Evolutionary conservation across 805 yeast species (phyloP), one percentile per base, ranked within the genome.

Genomic region (Ogataea ganodermae): DNA sequence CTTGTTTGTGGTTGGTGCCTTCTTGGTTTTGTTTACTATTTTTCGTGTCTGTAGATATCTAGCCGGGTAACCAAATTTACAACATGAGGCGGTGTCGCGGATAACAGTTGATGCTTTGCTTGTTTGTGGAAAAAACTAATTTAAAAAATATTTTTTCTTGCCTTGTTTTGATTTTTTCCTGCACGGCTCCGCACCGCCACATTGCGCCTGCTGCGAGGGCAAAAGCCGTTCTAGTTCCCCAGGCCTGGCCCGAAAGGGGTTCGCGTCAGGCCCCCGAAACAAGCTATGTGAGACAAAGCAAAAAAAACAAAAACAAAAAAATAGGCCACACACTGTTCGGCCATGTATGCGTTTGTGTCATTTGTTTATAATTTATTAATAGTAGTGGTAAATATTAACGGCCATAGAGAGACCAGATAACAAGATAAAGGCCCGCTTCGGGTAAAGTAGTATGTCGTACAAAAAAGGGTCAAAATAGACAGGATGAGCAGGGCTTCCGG

Each of bases 11-110:
- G 14, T 22, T 36, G 27, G 35, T 38, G 42, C 42, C 42, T 38
- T 35, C 20, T 14, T n/a, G 13, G n/a, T 37, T 28, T 40, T 40
- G 43, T 40, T 40, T 40, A 28, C 35, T 21, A 30, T 21, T 36
- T 40, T 30, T 40, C 43, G 35, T 30, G 43, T 27, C 16, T 28
- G 8, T 14, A n/a, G n/a, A n/a, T n/a, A n/a, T n/a, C n/a, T n/a
- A 18, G 28, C 43, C 43, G 43, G 43, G 43, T 40, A 40, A 21
- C 36, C 9, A 8, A 8, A 4, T 4, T 10, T 5, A 12, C 22
- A 9, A 17, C 20, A 24, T n/a, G n/a, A n/a, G 17, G 5, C 33
- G 33, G 18, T n/a, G 33, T n/a, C 33, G 33, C 18, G 33, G n/a
- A n/a, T n/a, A n/a, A n/a, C n/a, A n/a, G n/a, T n/a, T n/a, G n/a